Percentiles rank a stretch among this genome's conserved stretches.
phyloP scores from a whole-genome alignment of 352 stramenopile species.

The Heterotrichella gracilis region DNA sequence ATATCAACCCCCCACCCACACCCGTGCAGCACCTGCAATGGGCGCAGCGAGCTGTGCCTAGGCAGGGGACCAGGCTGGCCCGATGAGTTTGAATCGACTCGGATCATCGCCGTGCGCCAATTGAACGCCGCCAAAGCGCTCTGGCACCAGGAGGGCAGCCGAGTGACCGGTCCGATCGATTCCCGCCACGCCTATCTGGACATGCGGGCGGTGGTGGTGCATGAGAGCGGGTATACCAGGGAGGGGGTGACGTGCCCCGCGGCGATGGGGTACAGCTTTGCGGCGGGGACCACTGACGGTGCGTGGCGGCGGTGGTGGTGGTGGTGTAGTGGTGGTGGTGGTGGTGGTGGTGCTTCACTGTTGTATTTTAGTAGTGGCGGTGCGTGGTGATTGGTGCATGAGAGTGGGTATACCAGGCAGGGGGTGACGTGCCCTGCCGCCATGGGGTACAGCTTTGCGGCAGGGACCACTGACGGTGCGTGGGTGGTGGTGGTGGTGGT shows the following conservation, averaged over 20 bases:
- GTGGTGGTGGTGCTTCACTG: too few relatives aligned
- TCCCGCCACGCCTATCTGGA: constrained; percentile 26
- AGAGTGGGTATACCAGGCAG: too few relatives aligned
- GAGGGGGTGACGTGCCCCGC: too few relatives aligned
- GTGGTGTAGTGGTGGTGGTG: too few relatives aligned
- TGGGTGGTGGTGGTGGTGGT: too few relatives aligned
- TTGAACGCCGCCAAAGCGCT: constrained; percentile 20
- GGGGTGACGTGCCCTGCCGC: constrained; percentile 23
- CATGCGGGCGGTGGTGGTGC: constrained; percentile 24
- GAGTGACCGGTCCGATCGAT: constrained; percentile 18
- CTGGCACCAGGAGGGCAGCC: constrained; percentile 14
- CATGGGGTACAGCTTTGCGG: constrained; percentile 27
- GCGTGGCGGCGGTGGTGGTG: too few relatives aligned
- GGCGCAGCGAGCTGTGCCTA: constrained; percentile 21
- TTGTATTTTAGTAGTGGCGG: too few relatives aligned
- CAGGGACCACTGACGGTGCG: constrained; percentile 28
- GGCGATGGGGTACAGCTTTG: too few relatives aligned
- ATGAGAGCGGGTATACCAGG: too few relatives aligned
- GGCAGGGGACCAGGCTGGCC: constrained; percentile 21
- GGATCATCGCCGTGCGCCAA: constrained; percentile 26
- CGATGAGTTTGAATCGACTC: constrained; percentile 26
- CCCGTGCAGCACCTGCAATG: constrained; percentile 24
- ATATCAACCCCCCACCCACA: too few relatives aligned
- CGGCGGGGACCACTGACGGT: constrained; percentile 19
- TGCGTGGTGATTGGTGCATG: too few relatives aligned